Evolutionary conservation across 805 yeast species (phyloP), one percentile per base, ranked within the genome.

Genomic region (Cyberlindnera galapagoensis): DNA sequence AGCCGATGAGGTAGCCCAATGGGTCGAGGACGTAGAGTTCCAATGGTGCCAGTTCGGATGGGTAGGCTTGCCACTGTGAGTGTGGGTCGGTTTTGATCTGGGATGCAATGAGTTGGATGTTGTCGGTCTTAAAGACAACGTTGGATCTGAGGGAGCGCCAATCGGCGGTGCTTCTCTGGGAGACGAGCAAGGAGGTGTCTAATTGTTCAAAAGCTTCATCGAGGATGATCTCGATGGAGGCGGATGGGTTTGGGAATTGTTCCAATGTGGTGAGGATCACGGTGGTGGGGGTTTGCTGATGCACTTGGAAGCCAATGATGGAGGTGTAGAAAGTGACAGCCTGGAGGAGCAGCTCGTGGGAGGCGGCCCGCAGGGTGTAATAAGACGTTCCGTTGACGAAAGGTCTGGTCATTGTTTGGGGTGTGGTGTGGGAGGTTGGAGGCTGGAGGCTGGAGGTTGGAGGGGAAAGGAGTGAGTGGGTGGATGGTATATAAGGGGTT

Each of bases 1-100:
- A 86, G 4, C 96, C 97, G 28, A 88, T 55, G 18, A 87, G 56
- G 45, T 74, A 72, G 13, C 95, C 95, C 42, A 87, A 61, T 7
- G 97, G 97, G 55, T 90, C 97, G 17, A 81, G 52, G 7, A 76
- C 70, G 56, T 80, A 85, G 6, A 82, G 63, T 56, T 85, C 94
- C 44, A 71, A 67, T 5, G 96, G 95, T 35, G 71, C 72, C 35
- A 80, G 60, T 28, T 75, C 82, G 36, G 78, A 76, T 5, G 97
- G 96, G 46, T 69, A 64, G 16, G 73, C 65, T 55, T 80, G 88
- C 34, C 60, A 63, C 10, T 67, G 60, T 1, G 58, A 8, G 7
- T 25, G 46, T 5, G 46, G 42, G 28, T 40, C 42, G n/a, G 42
- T 43, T 25, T 53, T 50, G 33, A 58, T 44, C 19, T 49, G 49